Conservation (phyloP, 108 stramenopile species). For the Cyclostephanos invisitatus region DNA sequence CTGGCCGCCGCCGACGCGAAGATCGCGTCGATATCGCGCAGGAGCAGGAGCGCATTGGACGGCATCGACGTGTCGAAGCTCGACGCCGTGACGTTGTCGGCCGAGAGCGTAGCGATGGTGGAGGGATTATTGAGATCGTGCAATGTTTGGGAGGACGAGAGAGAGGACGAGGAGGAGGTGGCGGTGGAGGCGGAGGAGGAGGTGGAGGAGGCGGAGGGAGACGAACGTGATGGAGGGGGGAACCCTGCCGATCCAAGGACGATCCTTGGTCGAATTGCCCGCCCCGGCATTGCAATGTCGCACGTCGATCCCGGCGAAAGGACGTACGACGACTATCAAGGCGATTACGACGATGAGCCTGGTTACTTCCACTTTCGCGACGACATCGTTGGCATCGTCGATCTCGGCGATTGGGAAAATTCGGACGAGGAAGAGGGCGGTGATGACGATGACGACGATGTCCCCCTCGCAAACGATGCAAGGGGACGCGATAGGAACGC, state of each 20-base stretch:
- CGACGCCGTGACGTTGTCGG: conserved; percentile 57
- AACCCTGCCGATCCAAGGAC: not conserved
- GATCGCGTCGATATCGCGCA: conserved; percentile 2
- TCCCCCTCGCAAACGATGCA: too few relatives aligned
- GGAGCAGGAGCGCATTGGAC: conserved; percentile 41
- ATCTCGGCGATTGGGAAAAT: conserved; percentile 5
- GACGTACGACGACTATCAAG: conserved; percentile 28
- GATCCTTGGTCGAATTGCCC: not conserved
- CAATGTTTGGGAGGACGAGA: conserved; percentile 46
- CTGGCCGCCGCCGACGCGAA: not conserved
- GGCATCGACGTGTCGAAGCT: conserved; percentile 61
- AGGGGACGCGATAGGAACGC: not conserved
- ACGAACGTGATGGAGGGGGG: conserved; percentile 18
- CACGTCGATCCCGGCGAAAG: conserved; percentile 24
- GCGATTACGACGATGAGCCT: conserved; percentile 41
- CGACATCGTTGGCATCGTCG: conserved; percentile 2
- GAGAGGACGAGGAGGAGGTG: conserved; percentile 3
- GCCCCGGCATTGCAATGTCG: not conserved
- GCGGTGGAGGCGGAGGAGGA: conserved; percentile 26
- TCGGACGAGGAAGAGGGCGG: conserved; percentile 10
- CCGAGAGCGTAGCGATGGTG: conserved; percentile 52
- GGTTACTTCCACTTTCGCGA: not conserved
- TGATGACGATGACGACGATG: not conserved
- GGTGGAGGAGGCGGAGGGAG: conserved; percentile 17
- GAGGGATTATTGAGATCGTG: conserved; percentile 50